Evolutionary conservation across 2,329 filamentous ascomycete species (phyloP), one percentile per base, ranked within the genome.

Genomic region (Claviceps monticola): DNA sequence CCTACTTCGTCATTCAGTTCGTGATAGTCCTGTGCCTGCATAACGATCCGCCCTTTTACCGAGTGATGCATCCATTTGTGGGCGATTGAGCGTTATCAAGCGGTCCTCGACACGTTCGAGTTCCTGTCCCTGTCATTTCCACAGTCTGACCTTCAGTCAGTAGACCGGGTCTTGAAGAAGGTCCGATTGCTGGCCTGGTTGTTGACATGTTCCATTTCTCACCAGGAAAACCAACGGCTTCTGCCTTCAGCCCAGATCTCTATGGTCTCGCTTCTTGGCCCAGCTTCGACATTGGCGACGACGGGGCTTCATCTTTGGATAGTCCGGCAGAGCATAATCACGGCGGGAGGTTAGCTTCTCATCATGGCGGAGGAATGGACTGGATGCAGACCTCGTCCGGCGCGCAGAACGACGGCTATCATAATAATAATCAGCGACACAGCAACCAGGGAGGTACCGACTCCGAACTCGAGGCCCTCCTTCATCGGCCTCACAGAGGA

Each of bases 151-250:
- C 55, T 56, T 54, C 57, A 62, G 64, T 62, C 63, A 61, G 58
- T 61, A 55, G 64, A 64, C 61, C 58, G 62, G 61, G 59, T 63
- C 51, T 56, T 55, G 49, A 36, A 51, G 54, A 19, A 56, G 57
- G 57, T 62, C 63, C 54, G 60, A 63, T 60, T 60, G 59, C 57
- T 61, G 59, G 62, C 60, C 60, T 58, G 56, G 54, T 54, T 55
- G 60, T 64, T 63, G 65, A 61, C 62, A 69, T 69, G 66, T 69
- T 67, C 57, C 62, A 68, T 58, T 63, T 65, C 57, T 54, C 61
- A 52, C 56, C 59, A 52, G 62, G 61, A 56, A 64, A 60, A 57
- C 57, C 61, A 60, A 62, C 58, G 59, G 59, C 57, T 59, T 57
- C 61, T 58, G 61, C 57, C 57, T 61, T 57, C 54, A 57, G 58